Base-by-base conservation (phyloP, 768 basidiomycete species). In the Lenzites betulinus region DNA sequence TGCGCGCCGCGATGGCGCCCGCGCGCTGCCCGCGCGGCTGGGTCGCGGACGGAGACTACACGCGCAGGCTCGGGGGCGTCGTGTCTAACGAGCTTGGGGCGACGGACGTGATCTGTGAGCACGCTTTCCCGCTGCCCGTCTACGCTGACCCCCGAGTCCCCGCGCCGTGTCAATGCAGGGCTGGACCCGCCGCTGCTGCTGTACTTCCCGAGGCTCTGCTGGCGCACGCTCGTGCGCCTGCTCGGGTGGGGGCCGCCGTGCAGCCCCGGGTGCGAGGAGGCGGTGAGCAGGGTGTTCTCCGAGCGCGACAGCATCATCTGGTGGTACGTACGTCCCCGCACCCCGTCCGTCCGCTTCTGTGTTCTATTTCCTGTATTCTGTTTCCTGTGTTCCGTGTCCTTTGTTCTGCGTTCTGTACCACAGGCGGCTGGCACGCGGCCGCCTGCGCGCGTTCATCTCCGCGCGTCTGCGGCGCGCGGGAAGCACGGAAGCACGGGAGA, bases 131-230 rank as follows among this genome's bases (percentile, higher is more conserved):
- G 43, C 35, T 15, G 85, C 84, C 4, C 83, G 86, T n/a, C n/a
- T n/a, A n/a, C n/a, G n/a, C n/a, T n/a, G n/a, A n/a, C n/a, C n/a
- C n/a, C n/a, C n/a, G n/a, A n/a, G n/a, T n/a, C n/a, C n/a, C n/a
- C n/a, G n/a, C n/a, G 18, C 26, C 20, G 22, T 16, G 30, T 11
- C 28, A n/a, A 6, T 33, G 25, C 42, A 89, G 87, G 88, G 88
- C 74, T 89, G 22, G 87, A 89, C 64, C 86, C 87, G 8, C 88
- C 87, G 13, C 72, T 89, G 35, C 18, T 74, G 9, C 70, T 82
- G 11, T 89, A 89, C 73, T 77, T 89, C 54, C 85, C 87, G 22
- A 83, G 88, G 16, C 64, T 88, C 25, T 66, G 81, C 59, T 63
- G 75, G 54, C 77, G 87, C 48, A 88, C 86, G 0, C 66, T 85